Evolutionary conservation across 805 yeast genomes (phyloP).

Genomic region (Ogataea minuta): DNA sequence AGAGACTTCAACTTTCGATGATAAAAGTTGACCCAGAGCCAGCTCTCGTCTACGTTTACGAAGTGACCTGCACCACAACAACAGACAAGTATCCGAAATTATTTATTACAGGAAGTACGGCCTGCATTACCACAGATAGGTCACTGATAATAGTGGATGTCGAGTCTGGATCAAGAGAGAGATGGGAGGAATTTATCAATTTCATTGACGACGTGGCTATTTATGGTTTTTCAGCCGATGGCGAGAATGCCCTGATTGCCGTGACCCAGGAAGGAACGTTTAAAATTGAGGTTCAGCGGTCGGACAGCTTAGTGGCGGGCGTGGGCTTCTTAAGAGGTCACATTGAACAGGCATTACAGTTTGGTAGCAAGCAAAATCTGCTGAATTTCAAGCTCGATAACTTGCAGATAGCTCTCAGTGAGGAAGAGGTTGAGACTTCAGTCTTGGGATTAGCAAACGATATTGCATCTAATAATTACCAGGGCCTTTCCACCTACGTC

Average conservation of each 20-base stretch:
- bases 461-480: slow-evolving; percentile 53
- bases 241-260: slow-evolving; percentile 23
- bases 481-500: slow-evolving; percentile 51
- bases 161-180: slow-evolving; percentile 37
- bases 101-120: slow-evolving; percentile 32
- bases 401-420: slow-evolving; percentile 39
- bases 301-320: slow-evolving; percentile 18
- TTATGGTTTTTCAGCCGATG: slow-evolving; percentile 51
- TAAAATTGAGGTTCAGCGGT: slow-evolving; percentile 49
- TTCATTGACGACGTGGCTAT: slow-evolving; percentile 53
- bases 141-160: slow-evolving; percentile 68
- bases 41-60: slow-evolving; percentile 1
- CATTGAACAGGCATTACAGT: slow-evolving; percentile 82
- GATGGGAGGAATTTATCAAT: slow-evolving; percentile 78
- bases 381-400: slow-evolving; percentile 30
- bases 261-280: slow-evolving; percentile 62
- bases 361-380: slow-evolving; percentile 32
- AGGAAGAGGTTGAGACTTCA: slow-evolving; percentile 49
- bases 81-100: slow-evolving; percentile 11
- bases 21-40: slow-evolving; percentile 1
- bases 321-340: slow-evolving; percentile 56
- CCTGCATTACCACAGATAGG: slow-evolving; percentile 57
- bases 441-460: slow-evolving; percentile 50
- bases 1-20: slow-evolving; percentile 43
- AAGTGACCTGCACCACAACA: slow-evolving; percentile 2